phyloP scores from a whole-genome alignment of 2,329 filamentous ascomycete genomes.

The Xylaria sp. region DNA sequence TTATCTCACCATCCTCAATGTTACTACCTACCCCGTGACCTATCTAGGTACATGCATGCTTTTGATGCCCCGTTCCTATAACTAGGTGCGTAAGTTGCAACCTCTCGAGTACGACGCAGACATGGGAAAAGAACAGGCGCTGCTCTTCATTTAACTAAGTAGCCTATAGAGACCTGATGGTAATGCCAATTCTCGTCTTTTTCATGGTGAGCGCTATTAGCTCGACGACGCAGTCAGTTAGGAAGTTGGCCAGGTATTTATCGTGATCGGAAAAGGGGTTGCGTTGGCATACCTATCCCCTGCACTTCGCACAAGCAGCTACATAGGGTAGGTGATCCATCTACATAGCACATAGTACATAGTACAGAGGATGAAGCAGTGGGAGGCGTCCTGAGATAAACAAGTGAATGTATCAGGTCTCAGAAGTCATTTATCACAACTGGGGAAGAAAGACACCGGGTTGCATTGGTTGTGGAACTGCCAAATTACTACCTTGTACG shows the following conservation, averaged over 20 bases:
- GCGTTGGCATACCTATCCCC: background rate
- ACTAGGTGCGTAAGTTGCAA: no score
- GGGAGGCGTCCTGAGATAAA: background rate
- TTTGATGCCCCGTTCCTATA: no score
- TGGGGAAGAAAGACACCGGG: background rate
- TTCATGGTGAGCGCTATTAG: background rate
- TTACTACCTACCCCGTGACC: no score
- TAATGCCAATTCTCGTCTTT: background rate
- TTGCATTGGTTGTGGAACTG: constrained; percentile 1
- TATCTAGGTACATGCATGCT: no score
- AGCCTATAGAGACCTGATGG: background rate
- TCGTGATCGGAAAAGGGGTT: background rate
- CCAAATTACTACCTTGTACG: no score
- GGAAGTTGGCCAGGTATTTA: background rate
- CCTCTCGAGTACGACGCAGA: no score
- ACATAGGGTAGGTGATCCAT: background rate
- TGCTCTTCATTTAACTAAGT: background rate
- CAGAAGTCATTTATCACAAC: background rate
- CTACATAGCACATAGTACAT: no score
- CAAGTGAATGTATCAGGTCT: background rate
- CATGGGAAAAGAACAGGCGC: background rate
- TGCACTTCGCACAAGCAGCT: background rate
- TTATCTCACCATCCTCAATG: no score
- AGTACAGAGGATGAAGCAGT: no score
- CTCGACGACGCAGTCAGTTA: background rate